Conservation (phyloP, 371 early-diverging fungal genomes). For the Mortierella sp. region DNA sequence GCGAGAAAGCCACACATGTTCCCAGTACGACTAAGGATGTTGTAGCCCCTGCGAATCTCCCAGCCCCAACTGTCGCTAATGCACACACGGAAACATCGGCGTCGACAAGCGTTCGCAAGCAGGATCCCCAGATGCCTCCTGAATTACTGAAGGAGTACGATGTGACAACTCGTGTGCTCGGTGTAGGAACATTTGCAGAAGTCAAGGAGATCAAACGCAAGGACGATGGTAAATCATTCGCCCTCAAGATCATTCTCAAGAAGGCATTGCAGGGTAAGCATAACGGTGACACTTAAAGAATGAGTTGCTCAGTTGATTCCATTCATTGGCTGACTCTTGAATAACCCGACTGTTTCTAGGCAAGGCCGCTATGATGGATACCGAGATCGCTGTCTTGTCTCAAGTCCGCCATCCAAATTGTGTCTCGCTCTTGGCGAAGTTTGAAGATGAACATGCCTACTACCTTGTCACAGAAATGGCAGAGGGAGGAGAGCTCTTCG, state of each 20-base stretch:
- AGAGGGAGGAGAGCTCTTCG: constrained; percentile 89
- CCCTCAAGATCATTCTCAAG: constrained; percentile 85
- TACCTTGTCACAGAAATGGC: constrained; percentile 88
- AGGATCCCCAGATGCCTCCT: constrained; percentile 37
- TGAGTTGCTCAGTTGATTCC: not conserved
- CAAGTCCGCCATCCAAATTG: constrained; percentile 83
- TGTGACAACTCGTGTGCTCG: constrained; percentile 59
- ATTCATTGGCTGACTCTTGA: too few relatives aligned
- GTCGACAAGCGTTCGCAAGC: not conserved
- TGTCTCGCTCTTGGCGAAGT: constrained; percentile 81
- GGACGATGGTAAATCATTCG: constrained; percentile 57
- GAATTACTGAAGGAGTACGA: constrained; percentile 56
- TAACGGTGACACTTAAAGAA: not conserved
- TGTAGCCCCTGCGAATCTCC: not conserved
- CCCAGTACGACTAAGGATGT: constrained; percentile 33
- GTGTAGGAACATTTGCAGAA: constrained; percentile 83
- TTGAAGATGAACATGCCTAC: constrained; percentile 80
- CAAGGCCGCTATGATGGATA: constrained; percentile 84
- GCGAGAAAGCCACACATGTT: not conserved
- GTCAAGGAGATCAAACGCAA: constrained; percentile 65
- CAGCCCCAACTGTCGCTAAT: not conserved
- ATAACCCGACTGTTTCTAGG: constrained; percentile 20
- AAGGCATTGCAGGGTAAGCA: constrained; percentile 56
- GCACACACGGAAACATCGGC: not conserved
- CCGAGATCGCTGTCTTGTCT: constrained; percentile 82